Evolutionary conservation across 805 yeast genomes (phyloP).

Genomic region (Zygotorulaspora sp.): DNA sequence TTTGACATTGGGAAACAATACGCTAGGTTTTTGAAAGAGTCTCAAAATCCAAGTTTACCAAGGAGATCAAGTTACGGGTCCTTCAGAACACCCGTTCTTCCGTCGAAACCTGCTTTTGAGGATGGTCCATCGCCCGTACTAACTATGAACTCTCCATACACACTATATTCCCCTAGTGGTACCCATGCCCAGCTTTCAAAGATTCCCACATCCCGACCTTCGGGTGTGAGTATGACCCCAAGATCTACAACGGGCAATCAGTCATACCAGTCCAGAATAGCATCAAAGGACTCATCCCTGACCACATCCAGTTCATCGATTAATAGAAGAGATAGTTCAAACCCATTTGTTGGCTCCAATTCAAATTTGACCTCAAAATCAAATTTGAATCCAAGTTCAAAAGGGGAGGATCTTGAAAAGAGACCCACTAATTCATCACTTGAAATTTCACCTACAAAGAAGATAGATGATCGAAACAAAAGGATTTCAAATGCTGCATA

Average conservation of each 20-base stretch:
- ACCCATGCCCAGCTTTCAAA: slow-evolving; percentile 22
- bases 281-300: slow-evolving; percentile 14
- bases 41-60: slow-evolving; percentile 13
- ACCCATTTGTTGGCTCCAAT: not conserved
- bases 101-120: slow-evolving; percentile 26
- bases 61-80: slow-evolving; percentile 22
- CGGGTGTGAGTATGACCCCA: slow-evolving; percentile 15
- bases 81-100: slow-evolving; percentile 27
- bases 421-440: slow-evolving; percentile 9
- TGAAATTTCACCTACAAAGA: slow-evolving; percentile 12
- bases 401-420: slow-evolving; percentile 3
- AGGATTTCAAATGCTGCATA: slow-evolving; percentile 8
- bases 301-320: slow-evolving; percentile 8
- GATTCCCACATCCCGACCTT: slow-evolving; percentile 24
- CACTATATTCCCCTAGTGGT: slow-evolving; percentile 15
- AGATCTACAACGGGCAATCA: slow-evolving; percentile 19
- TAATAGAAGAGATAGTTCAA: slow-evolving; percentile 6
- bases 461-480: slow-evolving; percentile 1
- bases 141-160: slow-evolving; percentile 24
- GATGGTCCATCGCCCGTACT: slow-evolving; percentile 31
- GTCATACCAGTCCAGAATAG: slow-evolving; percentile 17
- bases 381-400: not conserved
- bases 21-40: slow-evolving; percentile 29
- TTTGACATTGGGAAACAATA: slow-evolving; percentile 46
- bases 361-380: slow-evolving; percentile 1